Base-by-base conservation (phyloP, 495 filamentous ascomycete species). In the Trichoderma gamsii region DNA sequence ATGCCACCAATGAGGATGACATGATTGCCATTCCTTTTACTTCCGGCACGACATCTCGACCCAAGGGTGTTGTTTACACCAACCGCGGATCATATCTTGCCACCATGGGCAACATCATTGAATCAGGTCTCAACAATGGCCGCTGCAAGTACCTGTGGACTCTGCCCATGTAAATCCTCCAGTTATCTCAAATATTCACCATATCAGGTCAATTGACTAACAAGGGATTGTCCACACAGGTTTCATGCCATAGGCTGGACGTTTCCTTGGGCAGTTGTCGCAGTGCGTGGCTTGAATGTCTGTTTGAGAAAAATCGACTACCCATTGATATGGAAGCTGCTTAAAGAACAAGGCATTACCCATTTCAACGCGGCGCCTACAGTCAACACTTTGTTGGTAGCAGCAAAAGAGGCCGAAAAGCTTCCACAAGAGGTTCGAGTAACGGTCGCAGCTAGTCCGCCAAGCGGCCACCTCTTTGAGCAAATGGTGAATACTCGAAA, bases 331-430 rank as follows among this genome's bases (percentile, higher is more conserved):
- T 99, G 95, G 95, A 80, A 82, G 46, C 76, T 98, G 9, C 81
- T 99, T 29, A 94, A 92, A 73, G 81, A 90, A 46, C 91, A 97
- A 73, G 79, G 84, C 15, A 88, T 98, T 67, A 98, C 92, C 7
- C 95, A 99, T 78, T 98, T 93, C 83, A 94, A 92, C 73, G 95
- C 95, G 6, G 95, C 95, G 6, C 95, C 95, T 16, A 99, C 95
- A 3, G 95, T 99, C 61, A 97, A 97, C 77, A 99, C 93, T 0
- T 79, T 98, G 2, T 86, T 99, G 9, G 97, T 95, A 77, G 87
- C 87, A 41, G 83, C 88, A 0, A 78, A 84, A 49, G 86, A 91
- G 72, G 95, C 95, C 3, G 85, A 84, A 69, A 79, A 70, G 64
- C 81, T 98, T 5, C 82, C 88, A 2, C 76, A 86, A 8, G 87